These are phyloP conservation scores for Pseudonectria foliicola DNA, from an alignment of 2,329 filamentous ascomycete species.

Conservation along the genomic window DNA sequence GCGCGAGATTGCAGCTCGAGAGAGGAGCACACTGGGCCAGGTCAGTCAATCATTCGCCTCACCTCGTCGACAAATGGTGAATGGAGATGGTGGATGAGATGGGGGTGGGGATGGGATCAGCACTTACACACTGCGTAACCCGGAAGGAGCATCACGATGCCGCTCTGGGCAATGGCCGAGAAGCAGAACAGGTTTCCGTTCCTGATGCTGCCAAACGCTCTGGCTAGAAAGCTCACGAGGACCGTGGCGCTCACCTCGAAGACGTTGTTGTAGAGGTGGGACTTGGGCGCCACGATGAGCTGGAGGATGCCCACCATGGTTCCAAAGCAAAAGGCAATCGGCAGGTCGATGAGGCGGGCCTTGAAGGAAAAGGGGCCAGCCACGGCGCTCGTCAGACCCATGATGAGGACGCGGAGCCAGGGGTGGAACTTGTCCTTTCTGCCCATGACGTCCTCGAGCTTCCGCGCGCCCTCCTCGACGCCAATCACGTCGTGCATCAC, in stretches of 20 bases:
- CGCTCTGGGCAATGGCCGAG: constrained; percentile 56
- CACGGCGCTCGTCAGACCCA: constrained; percentile 63
- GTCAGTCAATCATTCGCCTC: no score
- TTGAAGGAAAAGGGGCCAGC: constrained; percentile 72
- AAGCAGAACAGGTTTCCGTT: constrained; percentile 52
- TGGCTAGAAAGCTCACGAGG: constrained; percentile 54
- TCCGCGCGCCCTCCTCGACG: constrained; percentile 49
- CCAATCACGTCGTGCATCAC: constrained; percentile 54
- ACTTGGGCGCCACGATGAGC: constrained; percentile 60
- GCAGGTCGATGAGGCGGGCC: constrained; percentile 64
- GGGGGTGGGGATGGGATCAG: no score
- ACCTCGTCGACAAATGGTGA: no score
- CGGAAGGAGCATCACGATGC: constrained; percentile 59
- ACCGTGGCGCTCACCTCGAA: constrained; percentile 58
- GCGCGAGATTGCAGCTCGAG: constrained; percentile 64
- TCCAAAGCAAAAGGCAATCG: constrained; percentile 63
- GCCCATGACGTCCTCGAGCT: constrained; percentile 48
- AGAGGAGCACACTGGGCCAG: constrained; percentile 30
- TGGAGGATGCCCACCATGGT: constrained; percentile 64
- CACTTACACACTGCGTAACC: constrained; percentile 54
- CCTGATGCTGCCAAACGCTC: constrained; percentile 55
- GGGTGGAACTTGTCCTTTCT: constrained; percentile 47
- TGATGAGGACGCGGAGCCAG: constrained; percentile 52
- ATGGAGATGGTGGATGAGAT: no score
- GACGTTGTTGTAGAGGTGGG: constrained; percentile 60